Conservation (phyloP, 148 eudicot genomes). For the Euryodendron excelsum region DNA sequence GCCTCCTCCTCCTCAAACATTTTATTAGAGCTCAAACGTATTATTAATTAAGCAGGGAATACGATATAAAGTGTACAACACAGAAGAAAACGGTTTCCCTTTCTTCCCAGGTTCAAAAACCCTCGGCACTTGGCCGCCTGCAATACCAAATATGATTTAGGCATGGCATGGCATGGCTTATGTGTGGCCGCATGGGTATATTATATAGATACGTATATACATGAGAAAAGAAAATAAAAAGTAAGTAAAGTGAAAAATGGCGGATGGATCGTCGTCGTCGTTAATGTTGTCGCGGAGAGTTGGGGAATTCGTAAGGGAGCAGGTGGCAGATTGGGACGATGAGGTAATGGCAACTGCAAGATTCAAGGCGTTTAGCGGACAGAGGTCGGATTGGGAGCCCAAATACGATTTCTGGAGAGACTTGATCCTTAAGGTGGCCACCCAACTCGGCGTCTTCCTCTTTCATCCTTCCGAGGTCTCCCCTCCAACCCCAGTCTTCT, state of each 20-base stretch:
- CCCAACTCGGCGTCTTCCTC: slow-evolving; percentile 44
- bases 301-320: slow-evolving; percentile 40
- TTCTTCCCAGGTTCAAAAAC: too few species aligned
- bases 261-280: not conserved
- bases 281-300: not conserved
- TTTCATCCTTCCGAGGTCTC: slow-evolving; percentile 49
- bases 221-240: too few species aligned
- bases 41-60: too few species aligned
- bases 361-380: slow-evolving; percentile 89
- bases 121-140: too few species aligned
- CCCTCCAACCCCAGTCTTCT: not conserved
- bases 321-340: slow-evolving; percentile 77
- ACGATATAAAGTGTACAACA: too few species aligned
- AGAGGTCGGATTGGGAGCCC: slow-evolving; percentile 77
- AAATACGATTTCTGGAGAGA: slow-evolving; percentile 73
- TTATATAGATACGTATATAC: too few species aligned
- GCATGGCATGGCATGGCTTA: too few species aligned
- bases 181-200: too few species aligned
- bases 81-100: too few species aligned
- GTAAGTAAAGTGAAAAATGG: slow-evolving; percentile 3
- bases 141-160: too few species aligned
- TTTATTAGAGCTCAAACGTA: too few species aligned
- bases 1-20: too few species aligned
- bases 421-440: slow-evolving; percentile 57
- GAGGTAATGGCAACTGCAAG: slow-evolving; percentile 51